These are phyloP conservation scores for Fragaria vesca DNA, from an alignment of 306 rosid species.

Conservation along the genomic window DNA sequence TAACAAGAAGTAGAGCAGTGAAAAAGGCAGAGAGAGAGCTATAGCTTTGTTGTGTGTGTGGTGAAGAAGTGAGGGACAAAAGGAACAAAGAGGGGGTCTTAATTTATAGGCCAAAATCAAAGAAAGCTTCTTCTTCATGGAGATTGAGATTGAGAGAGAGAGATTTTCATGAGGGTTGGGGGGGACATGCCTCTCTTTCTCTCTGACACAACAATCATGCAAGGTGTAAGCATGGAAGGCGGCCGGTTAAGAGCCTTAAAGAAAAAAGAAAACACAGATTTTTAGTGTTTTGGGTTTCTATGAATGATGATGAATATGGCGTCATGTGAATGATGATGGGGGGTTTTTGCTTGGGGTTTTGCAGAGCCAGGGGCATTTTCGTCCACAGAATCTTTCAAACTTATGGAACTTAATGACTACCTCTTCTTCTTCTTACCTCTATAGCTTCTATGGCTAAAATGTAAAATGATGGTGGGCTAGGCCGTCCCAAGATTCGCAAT, in stretches of 20 bases:
- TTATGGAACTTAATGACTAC: constrained; percentile 61
- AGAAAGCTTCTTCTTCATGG: neutral
- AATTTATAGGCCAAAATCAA: constrained; percentile 72
- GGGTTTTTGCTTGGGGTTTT: constrained; percentile 9
- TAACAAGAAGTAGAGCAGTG: constrained; percentile 28
- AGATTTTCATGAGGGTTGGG: constrained; percentile 30
- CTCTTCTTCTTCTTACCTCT: neutral
- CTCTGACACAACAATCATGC: constrained; percentile 94
- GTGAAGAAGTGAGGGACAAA: constrained; percentile 54
- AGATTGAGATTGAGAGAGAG: neutral
- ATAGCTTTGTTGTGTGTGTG: constrained; percentile 8
- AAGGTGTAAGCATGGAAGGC: constrained; percentile 99
- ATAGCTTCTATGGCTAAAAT: constrained; percentile 45
- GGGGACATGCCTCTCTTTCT: constrained; percentile 65
- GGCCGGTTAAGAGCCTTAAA: constrained; percentile 88
- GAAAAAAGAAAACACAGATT: constrained; percentile 25
- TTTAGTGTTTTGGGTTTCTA: constrained; percentile 34
- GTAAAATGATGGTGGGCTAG: constrained; percentile 98
- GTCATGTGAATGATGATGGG: constrained; percentile 70
- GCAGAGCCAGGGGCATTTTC: constrained; percentile 33
- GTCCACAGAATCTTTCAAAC: constrained; percentile 49
- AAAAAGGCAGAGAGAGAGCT: constrained; percentile 13
- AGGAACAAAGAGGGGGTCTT: constrained; percentile 49
- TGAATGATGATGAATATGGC: constrained; percentile 56
- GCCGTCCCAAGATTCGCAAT: constrained; percentile 99